Base-by-base conservation (phyloP, 257 asterid genomes). In the Oldenlandia corymbosa region DNA sequence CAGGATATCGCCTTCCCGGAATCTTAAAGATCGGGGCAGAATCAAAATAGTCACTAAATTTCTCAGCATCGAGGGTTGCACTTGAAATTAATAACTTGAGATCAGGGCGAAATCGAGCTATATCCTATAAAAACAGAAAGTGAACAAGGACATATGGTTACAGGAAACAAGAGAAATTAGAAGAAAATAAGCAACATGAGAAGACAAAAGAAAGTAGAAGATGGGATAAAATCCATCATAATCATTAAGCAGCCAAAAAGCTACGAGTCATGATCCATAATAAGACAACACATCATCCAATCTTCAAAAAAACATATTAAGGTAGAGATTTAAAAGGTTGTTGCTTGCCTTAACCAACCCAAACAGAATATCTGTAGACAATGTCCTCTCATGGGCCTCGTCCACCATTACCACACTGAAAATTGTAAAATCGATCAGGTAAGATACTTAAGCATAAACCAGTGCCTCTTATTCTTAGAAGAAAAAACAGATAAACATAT, bases 1-100 rank as follows among this genome's bases (percentile, higher is more conserved):
- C 95, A 17, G 97, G 98, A 78, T 71, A 88, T 70, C 98, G 82
- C 76, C 98, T 80, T 69, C 98, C 98, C 28, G 97, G 98, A 72
- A 91, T 88, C 71, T 86, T 85, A 62, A 74, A 78, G 55, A 78
- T 78, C 12, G 83, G 83, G 20, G 83, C 83, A 47, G 72, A 74
- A 76, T 78, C 83, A 51, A 78, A 74, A 60, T 71, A 78, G 68
- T 78, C 83, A 60, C 83, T 78, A 30, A 78, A 78, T 71, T 91
- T 88, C 75, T 86, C 93, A 1, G 98, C 97, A 60, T 91, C 98
- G 47, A 91, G 83, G 8, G 98, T 88, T 28, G 98, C 97, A 78
- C 98, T 91, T 51, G 98, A 91, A 37, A 91, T 91, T 9, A 88
- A 94, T 75, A 91, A 73, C 62, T 91, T 91, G 57, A 91, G 85